These are phyloP conservation scores for Raphanus raphanistrum DNA, from an alignment of 345 rosid genomes.

Conservation along the genomic window DNA sequence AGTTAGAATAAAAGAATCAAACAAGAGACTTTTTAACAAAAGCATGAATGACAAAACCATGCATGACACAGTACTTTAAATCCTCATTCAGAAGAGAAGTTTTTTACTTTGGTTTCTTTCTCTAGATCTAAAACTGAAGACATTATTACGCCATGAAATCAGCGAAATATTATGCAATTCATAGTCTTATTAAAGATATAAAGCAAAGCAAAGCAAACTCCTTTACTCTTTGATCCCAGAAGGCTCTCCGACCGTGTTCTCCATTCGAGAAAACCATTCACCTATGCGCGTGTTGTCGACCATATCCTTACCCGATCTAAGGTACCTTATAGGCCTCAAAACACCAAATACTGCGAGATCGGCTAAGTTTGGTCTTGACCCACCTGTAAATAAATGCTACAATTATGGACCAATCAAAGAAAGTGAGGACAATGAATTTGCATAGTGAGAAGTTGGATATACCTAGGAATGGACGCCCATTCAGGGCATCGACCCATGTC, in stretches of 20 bases:
- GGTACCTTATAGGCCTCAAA: constrained; percentile 82
- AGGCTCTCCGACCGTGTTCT: constrained; percentile 65
- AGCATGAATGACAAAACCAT: constrained; percentile 14
- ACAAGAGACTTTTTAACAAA: background rate
- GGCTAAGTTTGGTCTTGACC: constrained; percentile 76
- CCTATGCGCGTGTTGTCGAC: constrained; percentile 83
- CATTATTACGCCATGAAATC: constrained; percentile 24
- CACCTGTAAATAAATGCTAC: constrained; percentile 51
- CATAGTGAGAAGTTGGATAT: constrained; percentile 9
- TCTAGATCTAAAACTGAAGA: constrained; percentile 14
- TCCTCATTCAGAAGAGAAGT: constrained; percentile 22
- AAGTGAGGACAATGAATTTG: background rate
- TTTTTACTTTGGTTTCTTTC: constrained; percentile 25
- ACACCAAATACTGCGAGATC: constrained; percentile 94
- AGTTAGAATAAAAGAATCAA: background rate
- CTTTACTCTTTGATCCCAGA: constrained; percentile 49
- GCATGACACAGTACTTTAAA: background rate
- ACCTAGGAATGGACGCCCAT: constrained; percentile 75
- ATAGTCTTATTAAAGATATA: constrained; percentile 6
- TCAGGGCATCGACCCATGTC: constrained; percentile 86
- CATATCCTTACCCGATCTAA: constrained; percentile 85
- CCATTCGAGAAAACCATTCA: constrained; percentile 84
- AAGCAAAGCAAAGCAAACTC: background rate
- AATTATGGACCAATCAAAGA: constrained; percentile 17
- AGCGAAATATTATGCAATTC: constrained; percentile 14